A percentile compares a stretch with the other conserved stretches of the same genome.
Conservation (phyloP, 208 protist species). For the Borovskyia barvae region DNA sequence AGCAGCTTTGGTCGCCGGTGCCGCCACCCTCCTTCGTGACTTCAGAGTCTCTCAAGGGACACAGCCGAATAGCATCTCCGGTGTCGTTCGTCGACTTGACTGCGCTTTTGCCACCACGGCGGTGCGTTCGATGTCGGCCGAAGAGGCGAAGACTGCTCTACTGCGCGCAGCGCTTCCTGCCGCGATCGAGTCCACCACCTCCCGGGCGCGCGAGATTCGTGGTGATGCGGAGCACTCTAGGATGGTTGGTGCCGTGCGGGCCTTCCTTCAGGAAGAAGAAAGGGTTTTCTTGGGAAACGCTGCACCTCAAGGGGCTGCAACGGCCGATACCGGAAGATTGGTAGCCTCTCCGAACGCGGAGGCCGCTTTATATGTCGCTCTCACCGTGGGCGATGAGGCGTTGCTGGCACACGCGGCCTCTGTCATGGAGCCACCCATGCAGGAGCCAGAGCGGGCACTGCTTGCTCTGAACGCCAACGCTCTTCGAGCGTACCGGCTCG, state of each 20-base stretch:
- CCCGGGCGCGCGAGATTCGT: background rate
- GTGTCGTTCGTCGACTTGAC: background rate
- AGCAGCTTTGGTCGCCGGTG: constrained; percentile 3
- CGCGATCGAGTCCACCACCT: too few species aligned
- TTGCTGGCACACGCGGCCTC: constrained; percentile 8
- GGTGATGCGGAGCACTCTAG: background rate
- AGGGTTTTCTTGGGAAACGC: background rate
- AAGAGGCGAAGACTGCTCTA: constrained; percentile 2
- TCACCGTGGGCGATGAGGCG: constrained; percentile 8
- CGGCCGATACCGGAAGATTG: background rate
- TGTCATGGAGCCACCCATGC: background rate
- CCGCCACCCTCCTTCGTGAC: background rate
- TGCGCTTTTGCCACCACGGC: too few species aligned
- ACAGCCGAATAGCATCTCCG: background rate
- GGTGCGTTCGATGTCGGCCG: background rate
- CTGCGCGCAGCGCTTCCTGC: background rate
- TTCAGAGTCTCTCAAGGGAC: background rate
- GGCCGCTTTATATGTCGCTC: constrained; percentile 15
- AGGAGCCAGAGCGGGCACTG: background rate
- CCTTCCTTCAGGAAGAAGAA: background rate
- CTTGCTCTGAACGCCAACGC: background rate
- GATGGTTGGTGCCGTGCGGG: background rate
- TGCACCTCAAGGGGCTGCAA: background rate
- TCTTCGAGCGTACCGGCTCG: constrained; percentile 4
- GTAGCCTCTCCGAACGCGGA: constrained; percentile 2